Conservation (phyloP, 2,329 filamentous ascomycete genomes). For the Endoconidiophora polonica region DNA sequence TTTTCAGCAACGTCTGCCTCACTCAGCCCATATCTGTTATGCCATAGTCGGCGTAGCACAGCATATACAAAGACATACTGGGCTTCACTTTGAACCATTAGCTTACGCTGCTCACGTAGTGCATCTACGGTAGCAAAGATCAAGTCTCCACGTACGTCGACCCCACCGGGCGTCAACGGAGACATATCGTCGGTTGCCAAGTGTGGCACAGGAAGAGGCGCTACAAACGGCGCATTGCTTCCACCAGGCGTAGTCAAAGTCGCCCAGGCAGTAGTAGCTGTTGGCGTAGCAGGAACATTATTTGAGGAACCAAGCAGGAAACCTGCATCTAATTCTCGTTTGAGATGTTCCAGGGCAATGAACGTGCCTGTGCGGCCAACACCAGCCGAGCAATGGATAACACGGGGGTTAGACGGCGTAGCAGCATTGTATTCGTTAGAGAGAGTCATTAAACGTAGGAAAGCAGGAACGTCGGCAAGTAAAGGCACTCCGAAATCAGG, state of each 20-base stretch:
- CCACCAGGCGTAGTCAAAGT: neutral
- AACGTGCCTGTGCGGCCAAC: constrained; percentile 92
- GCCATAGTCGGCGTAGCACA: constrained; percentile 59
- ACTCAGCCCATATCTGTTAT: constrained; percentile 38
- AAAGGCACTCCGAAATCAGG: constrained; percentile 76
- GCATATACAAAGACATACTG: constrained; percentile 85
- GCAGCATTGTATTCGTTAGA: constrained; percentile 39
- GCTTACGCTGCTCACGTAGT: constrained; percentile 72
- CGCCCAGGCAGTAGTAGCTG: neutral
- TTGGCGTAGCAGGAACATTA: constrained; percentile 10
- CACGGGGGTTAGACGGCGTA: constrained; percentile 40
- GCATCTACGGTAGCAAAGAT: constrained; percentile 65
- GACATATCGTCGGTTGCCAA: constrained; percentile 14
- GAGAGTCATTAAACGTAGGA: constrained; percentile 53
- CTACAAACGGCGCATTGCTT: neutral
- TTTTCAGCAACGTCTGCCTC: constrained; percentile 6
- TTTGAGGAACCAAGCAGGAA: constrained; percentile 34
- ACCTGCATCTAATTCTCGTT: constrained; percentile 65
- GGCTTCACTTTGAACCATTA: constrained; percentile 82
- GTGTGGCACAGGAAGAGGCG: neutral
- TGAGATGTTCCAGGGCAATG: constrained; percentile 83
- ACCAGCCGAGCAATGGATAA: constrained; percentile 79
- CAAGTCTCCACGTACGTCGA: constrained; percentile 33
- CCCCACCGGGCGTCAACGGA: constrained; percentile 15
- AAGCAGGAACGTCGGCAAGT: constrained; percentile 46